These are phyloP conservation scores for Murraya koenigii DNA, from an alignment of 345 rosid species.

Conservation along the genomic window DNA sequence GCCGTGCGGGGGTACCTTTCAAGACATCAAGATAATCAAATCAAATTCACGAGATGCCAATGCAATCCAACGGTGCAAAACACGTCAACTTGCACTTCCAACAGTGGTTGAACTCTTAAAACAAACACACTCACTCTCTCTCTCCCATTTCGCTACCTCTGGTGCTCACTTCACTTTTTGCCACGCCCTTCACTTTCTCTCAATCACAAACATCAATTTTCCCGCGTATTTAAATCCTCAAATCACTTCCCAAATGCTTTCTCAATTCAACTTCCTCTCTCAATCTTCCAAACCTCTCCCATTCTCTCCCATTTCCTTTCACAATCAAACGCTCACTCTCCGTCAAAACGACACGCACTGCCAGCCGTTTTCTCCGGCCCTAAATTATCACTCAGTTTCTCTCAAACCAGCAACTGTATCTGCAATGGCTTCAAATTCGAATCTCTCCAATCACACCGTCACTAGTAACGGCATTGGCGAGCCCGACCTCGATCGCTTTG, in stretches of 20 bases:
- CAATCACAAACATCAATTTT: slow-evolving; percentile 3
- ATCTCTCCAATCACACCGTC: slow-evolving; percentile 13
- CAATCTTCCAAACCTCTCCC: slow-evolving; percentile 8
- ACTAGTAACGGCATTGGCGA: slow-evolving; percentile 10
- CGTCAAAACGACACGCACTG: neutral
- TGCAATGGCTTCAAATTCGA: slow-evolving; percentile 40
- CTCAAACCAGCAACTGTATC: slow-evolving; percentile 8
- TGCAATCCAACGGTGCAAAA: slow-evolving; percentile 8
- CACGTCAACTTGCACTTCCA: slow-evolving; percentile 12
- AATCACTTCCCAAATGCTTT: slow-evolving; percentile 15
- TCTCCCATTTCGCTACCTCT: neutral
- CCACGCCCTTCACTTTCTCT: neutral
- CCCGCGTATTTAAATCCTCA: slow-evolving; percentile 25
- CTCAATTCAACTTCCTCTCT: slow-evolving; percentile 16
- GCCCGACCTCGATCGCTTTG: slow-evolving; percentile 48
- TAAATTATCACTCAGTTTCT: neutral
- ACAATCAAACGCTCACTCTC: neutral
- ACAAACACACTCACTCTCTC: neutral
- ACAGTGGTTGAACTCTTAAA: neutral
- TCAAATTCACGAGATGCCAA: neutral
- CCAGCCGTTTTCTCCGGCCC: slow-evolving; percentile 18
- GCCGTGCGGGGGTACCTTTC: neutral
- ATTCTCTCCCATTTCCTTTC: slow-evolving; percentile 7
- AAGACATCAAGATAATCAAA: neutral
- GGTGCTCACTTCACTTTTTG: neutral